Conservation (phyloP, 2,329 filamentous ascomycete genomes). For the Fusarium sterilihyphosum region DNA sequence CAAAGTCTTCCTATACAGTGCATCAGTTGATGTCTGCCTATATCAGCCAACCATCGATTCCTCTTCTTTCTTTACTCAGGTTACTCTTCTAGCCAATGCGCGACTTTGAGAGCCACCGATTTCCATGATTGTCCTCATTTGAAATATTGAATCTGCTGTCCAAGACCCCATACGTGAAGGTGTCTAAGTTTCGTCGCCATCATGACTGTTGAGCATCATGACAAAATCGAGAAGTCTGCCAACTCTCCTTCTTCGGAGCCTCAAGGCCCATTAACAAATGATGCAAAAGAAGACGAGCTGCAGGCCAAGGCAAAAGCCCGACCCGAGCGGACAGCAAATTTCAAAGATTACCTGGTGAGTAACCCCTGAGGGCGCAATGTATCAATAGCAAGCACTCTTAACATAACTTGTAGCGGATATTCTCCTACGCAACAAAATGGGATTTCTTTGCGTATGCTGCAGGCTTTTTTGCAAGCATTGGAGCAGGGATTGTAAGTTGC, state of each 20-base stretch:
- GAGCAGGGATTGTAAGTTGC: constrained; percentile 53
- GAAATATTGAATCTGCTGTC: not conserved
- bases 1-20: not conserved
- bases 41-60: constrained; percentile 5
- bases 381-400: not conserved
- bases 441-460: constrained; percentile 60
- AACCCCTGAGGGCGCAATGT: not conserved
- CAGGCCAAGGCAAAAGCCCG: constrained; percentile 48
- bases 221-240: constrained; percentile 23
- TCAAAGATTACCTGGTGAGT: constrained; percentile 57
- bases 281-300: constrained; percentile 42
- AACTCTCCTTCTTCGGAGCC: constrained; percentile 11
- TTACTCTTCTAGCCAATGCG: not conserved
- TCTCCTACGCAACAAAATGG: constrained; percentile 63
- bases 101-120: not conserved
- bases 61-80: not conserved
- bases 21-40: constrained; percentile 7
- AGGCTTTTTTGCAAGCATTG: constrained; percentile 60
- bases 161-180: not conserved
- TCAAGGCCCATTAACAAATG: not conserved
- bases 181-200: not conserved
- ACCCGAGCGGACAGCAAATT: constrained; percentile 56
- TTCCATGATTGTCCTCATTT: not conserved
- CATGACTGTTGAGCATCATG: constrained; percentile 29
- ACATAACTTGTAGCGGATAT: constrained; percentile 54